Percentiles rank a stretch among this genome's conserved stretches.
Evolutionary conservation across 2,329 filamentous ascomycete species (phyloP).

Genomic region (Fusarium miscanthi): DNA sequence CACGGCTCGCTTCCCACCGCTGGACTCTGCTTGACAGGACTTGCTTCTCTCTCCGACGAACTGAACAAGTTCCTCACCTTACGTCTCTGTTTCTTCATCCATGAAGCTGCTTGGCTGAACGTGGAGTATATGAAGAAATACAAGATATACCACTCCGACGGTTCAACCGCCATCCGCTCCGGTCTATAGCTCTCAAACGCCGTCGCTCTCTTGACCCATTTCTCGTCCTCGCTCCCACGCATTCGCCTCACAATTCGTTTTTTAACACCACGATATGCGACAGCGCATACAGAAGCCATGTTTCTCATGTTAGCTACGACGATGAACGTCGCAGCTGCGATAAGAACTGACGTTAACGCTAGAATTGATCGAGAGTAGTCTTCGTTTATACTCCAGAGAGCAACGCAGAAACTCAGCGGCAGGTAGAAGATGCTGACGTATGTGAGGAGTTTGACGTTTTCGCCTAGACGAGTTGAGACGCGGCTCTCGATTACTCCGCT

Average conservation of each 20-base stretch:
- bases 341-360: background rate
- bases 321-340: background rate
- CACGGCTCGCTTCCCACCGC: background rate
- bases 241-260: background rate
- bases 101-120: background rate
- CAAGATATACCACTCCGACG: conserved; percentile 3
- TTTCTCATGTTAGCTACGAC: background rate
- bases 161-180: background rate
- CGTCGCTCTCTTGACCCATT: background rate
- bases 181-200: conserved; percentile 2
- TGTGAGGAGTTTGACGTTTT: conserved; percentile 53
- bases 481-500: background rate
- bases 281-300: background rate
- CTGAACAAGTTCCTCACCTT: background rate
- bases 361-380: background rate
- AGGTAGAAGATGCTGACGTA: conserved; percentile 56
- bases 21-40: background rate
- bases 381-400: conserved; percentile 20
- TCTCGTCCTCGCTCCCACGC: background rate
- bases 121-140: background rate
- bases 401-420: conserved; percentile 49
- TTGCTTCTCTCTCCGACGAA: background rate
- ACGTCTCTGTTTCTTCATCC: background rate
- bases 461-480: conserved; percentile 39
- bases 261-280: background rate